Evolutionary conservation across 768 basidiomycete genomes (phyloP).

Genomic region (Auriscalpium orientale): DNA sequence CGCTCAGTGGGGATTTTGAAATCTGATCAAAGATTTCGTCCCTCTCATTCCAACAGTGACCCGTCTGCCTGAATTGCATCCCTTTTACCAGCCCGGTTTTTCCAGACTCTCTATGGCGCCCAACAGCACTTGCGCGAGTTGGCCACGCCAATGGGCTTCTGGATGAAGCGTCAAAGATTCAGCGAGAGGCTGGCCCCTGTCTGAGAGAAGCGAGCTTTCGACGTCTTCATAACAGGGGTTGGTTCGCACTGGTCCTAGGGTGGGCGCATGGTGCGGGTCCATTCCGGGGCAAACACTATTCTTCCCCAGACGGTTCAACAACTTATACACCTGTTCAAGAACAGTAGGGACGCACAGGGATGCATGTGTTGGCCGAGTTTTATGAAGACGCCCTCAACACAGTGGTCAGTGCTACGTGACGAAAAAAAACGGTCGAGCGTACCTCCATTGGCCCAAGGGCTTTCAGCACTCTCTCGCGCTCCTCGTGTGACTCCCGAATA

Average conservation of each 20-base stretch:
- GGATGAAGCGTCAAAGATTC: slow-evolving; percentile 83
- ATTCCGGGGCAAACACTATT: slow-evolving; percentile 53
- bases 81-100: slow-evolving; percentile 85
- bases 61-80: slow-evolving; percentile 20
- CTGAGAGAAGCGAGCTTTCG: slow-evolving; percentile 65
- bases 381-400: slow-evolving; percentile 62
- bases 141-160: slow-evolving; percentile 87
- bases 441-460: slow-evolving; percentile 92
- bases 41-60: slow-evolving; percentile 4
- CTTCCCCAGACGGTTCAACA: slow-evolving; percentile 26
- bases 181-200: slow-evolving; percentile 65
- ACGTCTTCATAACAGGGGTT: slow-evolving; percentile 61
- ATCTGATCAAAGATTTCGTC: slow-evolving; percentile 32
- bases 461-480: slow-evolving; percentile 72
- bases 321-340: too few species aligned
- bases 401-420: slow-evolving; percentile 1
- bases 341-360: slow-evolving; percentile 38
- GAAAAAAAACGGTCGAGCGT: slow-evolving; percentile 15
- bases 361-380: slow-evolving; percentile 86
- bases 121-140: slow-evolving; percentile 94
- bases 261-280: slow-evolving; percentile 50
- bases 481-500: slow-evolving; percentile 71
- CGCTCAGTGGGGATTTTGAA: slow-evolving; percentile 88
- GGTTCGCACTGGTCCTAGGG: slow-evolving; percentile 93
- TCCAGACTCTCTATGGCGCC: slow-evolving; percentile 61